These are phyloP conservation scores for Kwoniella botswanensis DNA, from an alignment of 768 basidiomycete species.

Conservation along the genomic window DNA sequence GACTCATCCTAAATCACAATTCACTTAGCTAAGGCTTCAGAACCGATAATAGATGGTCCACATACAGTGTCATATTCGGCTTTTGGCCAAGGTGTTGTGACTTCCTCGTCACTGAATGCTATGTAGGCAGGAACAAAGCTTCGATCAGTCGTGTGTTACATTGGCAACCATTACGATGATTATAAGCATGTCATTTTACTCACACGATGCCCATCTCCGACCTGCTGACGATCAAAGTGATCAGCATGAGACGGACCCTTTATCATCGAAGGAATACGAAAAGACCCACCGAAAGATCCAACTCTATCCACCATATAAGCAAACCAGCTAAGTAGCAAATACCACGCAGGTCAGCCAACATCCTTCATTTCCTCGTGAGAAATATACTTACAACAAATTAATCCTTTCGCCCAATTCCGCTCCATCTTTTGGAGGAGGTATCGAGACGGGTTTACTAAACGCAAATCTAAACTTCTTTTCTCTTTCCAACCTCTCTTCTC, in stretches of 20 bases:
- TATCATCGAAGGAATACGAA: neutral
- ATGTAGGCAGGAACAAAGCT: neutral
- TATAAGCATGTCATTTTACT: conserved; percentile 1
- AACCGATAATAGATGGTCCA: neutral
- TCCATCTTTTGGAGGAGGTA: conserved; percentile 21
- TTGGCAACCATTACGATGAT: neutral
- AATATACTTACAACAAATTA: conserved; percentile 42
- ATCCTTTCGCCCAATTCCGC: conserved; percentile 36
- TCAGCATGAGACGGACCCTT: neutral
- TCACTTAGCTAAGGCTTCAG: neutral
- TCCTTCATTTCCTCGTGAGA: neutral
- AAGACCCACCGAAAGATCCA: conserved; percentile 23
- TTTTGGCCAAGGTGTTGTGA: conserved; percentile 45
- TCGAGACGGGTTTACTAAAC: conserved; percentile 23
- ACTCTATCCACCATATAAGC: conserved; percentile 33
- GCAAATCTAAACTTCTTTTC: conserved; percentile 28
- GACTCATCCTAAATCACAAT: conserved; percentile 11
- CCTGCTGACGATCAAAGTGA: conserved; percentile 5
- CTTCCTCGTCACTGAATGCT: conserved; percentile 43
- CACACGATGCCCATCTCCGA: conserved; percentile 26
- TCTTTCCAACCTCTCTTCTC: conserved; percentile 2
- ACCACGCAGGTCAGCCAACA: neutral
- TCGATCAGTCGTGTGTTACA: neutral
- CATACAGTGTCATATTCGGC: conserved; percentile 37
- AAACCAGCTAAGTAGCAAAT: conserved; percentile 34